phyloP scores from a whole-genome alignment of 371 early-diverging fungal genomes.

The Haplosporangium sp. region DNA sequence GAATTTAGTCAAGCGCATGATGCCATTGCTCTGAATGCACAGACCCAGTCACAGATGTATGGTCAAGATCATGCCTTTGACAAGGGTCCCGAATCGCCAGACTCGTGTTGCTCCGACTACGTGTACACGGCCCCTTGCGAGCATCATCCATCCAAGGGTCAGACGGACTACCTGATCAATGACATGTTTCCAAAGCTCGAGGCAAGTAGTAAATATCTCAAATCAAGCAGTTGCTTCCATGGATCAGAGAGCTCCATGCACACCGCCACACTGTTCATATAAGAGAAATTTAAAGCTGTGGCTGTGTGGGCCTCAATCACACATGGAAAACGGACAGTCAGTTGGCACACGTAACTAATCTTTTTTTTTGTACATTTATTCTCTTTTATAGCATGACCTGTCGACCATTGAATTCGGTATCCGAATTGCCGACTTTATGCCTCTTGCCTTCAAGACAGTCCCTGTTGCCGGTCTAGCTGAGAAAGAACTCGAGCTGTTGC shows the following conservation, averaged over 20 bases:
- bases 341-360: too few relatives aligned
- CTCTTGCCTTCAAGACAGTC: conserved; percentile 72
- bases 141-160: conserved; percentile 54
- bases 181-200: conserved; percentile 54
- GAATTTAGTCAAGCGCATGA: not conserved
- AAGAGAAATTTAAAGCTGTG: not conserved
- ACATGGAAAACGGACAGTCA: too few relatives aligned
- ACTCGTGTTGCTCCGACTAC: conserved; percentile 33
- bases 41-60: conserved; percentile 3
- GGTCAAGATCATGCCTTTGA: not conserved
- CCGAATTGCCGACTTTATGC: conserved; percentile 62
- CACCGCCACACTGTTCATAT: not conserved
- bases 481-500: conserved; percentile 63
- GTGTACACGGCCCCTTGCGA: conserved; percentile 57
- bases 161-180: conserved; percentile 54
- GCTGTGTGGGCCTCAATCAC: too few relatives aligned
- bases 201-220: conserved; percentile 40
- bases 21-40: not conserved
- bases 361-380: too few relatives aligned
- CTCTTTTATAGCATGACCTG: conserved; percentile 40
- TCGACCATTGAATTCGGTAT: conserved; percentile 68
- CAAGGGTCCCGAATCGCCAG: too few relatives aligned
- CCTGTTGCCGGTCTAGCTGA: conserved; percentile 59
- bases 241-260: not conserved
- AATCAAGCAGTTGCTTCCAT: not conserved